These are phyloP conservation scores for Escovopsis sp. DNA, from an alignment of 2,329 filamentous ascomycete genomes.

Conservation along the genomic window DNA sequence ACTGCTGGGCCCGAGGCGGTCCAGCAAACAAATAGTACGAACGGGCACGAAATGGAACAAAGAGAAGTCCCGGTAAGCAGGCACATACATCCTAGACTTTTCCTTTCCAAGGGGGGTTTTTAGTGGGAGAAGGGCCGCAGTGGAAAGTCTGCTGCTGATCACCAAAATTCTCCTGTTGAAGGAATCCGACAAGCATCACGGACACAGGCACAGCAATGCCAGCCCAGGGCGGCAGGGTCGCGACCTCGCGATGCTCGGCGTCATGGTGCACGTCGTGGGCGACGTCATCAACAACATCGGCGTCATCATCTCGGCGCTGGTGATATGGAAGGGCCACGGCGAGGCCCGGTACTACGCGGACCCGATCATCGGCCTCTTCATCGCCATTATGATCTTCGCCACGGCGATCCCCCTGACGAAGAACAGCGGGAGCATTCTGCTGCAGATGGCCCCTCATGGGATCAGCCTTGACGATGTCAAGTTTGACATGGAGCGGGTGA, in stretches of 20 bases:
- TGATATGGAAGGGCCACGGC: slow-evolving; percentile 51
- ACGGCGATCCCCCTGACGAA: slow-evolving; percentile 48
- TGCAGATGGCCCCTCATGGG: slow-evolving; percentile 48
- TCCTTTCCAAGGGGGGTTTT: no score
- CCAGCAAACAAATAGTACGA: slow-evolving; percentile 4
- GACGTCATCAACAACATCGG: slow-evolving; percentile 65
- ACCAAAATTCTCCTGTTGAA: no score
- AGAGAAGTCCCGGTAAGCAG: slow-evolving; percentile 8
- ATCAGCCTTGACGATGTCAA: slow-evolving; percentile 47
- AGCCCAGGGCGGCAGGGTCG: slow-evolving; percentile 22
- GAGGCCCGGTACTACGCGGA: slow-evolving; percentile 54
- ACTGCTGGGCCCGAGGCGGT: slow-evolving; percentile 2
- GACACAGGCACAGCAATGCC: slow-evolving; percentile 31
- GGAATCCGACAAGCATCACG: slow-evolving; percentile 21
- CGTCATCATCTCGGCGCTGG: slow-evolving; percentile 52
- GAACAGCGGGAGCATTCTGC: slow-evolving; percentile 46
- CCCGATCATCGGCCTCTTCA: slow-evolving; percentile 51
- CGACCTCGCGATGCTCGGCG: slow-evolving; percentile 58
- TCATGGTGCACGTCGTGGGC: slow-evolving; percentile 54
- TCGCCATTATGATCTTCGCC: slow-evolving; percentile 55
- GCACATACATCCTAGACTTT: not conserved
- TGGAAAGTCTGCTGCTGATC: no score
- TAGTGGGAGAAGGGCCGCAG: no score
- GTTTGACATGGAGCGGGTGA: slow-evolving; percentile 48
- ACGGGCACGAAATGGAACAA: slow-evolving; percentile 6